Evolutionary conservation across 768 basidiomycete species (phyloP).

Genomic region (Botryobasidium botryosum): DNA sequence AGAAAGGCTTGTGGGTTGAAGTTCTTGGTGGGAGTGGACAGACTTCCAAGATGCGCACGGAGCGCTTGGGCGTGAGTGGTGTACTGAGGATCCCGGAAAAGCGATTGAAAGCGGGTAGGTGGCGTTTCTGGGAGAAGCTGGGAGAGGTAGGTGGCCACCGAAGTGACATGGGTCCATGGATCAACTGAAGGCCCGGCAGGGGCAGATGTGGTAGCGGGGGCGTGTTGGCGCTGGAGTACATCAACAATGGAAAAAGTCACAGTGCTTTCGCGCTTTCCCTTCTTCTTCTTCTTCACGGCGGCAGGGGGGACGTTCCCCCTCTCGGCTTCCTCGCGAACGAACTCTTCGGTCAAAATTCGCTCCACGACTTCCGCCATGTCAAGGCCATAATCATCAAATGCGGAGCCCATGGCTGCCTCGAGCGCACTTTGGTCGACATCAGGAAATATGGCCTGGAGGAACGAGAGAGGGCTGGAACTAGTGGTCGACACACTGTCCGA

Average conservation of each 20-base stretch:
- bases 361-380: slow-evolving; percentile 1
- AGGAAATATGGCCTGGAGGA: not conserved
- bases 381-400: not conserved
- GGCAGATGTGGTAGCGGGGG: not conserved
- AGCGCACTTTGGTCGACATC: not conserved
- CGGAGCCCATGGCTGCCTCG: not conserved
- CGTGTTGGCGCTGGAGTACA: not conserved
- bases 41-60: not conserved
- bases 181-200: not conserved
- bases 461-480: not conserved
- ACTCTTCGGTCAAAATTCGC: not conserved
- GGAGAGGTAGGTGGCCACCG: not conserved
- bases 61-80: not conserved
- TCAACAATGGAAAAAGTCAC: not conserved
- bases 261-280: not conserved
- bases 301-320: not conserved
- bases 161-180: slow-evolving; percentile 1
- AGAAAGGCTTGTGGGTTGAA: not conserved
- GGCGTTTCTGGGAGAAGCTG: not conserved
- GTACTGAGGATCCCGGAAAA: not conserved
- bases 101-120: not conserved
- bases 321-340: not conserved
- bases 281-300: not conserved
- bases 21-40: not conserved
- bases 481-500: no score